These are phyloP conservation scores for Aegilops tauschii DNA, from an alignment of 176 grass and related monocot species.

Conservation along the genomic window DNA sequence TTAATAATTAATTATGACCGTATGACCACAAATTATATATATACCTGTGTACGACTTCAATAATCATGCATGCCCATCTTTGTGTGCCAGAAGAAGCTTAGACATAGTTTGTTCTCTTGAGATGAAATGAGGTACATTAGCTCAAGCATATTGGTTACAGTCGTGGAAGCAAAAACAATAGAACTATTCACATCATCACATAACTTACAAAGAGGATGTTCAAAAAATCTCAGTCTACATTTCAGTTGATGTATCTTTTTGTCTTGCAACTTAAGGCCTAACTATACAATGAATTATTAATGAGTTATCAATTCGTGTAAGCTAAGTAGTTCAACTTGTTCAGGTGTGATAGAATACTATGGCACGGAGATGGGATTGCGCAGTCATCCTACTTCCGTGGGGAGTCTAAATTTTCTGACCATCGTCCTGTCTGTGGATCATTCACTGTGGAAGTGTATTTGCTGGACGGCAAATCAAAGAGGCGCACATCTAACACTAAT, in stretches of 20 bases:
- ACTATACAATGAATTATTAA: background rate
- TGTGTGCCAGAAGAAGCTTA: background rate
- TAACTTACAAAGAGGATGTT: background rate
- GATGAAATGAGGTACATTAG: background rate
- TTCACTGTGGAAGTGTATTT: conserved; percentile 55
- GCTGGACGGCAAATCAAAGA: conserved; percentile 46
- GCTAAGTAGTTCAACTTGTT: conserved; percentile 19
- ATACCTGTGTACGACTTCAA: background rate
- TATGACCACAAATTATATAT: background rate
- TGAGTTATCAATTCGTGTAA: background rate
- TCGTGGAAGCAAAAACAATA: background rate
- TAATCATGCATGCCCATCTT: background rate
- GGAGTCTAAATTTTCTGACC: conserved; percentile 77
- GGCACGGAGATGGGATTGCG: conserved; percentile 58
- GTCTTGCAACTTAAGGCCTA: background rate
- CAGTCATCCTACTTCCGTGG: conserved; percentile 63
- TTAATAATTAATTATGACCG: background rate
- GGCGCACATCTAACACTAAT: conserved; percentile 42
- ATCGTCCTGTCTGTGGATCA: conserved; percentile 66
- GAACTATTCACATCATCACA: background rate
- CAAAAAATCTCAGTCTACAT: background rate
- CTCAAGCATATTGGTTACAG: background rate
- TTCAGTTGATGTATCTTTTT: background rate
- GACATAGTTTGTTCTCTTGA: background rate
- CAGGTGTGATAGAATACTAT: conserved; percentile 87